Evolutionary conservation across 2,329 filamentous ascomycete genomes (phyloP).

Genomic region (Colletotrichum tamarilloi): DNA sequence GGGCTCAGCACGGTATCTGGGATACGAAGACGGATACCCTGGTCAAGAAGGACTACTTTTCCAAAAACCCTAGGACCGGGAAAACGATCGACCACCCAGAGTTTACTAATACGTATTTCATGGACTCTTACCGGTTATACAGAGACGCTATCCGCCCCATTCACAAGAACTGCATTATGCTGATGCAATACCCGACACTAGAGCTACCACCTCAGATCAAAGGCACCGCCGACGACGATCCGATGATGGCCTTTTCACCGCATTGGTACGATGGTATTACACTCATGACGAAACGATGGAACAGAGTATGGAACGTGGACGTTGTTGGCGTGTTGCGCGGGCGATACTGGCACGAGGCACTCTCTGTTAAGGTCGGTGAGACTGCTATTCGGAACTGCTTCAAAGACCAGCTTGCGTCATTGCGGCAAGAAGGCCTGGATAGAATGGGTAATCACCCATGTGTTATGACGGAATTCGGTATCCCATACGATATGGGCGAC

Average conservation of each 20-base stretch:
- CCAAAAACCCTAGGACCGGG: conserved; percentile 79
- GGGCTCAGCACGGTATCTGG: conserved; percentile 98
- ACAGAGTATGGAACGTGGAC: conserved; percentile 96
- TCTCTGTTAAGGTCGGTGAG: conserved; percentile 93
- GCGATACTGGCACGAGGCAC: conserved; percentile 86
- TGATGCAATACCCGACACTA: conserved; percentile 91
- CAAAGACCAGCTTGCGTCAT: conserved; percentile 84
- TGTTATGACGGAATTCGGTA: conserved; percentile 93
- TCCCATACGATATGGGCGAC: conserved; percentile 98
- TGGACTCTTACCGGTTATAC: conserved; percentile 85
- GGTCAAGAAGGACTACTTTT: conserved; percentile 88
- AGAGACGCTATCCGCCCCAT: conserved; percentile 78
- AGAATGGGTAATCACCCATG: conserved; percentile 90
- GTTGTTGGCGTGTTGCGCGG: conserved; percentile 92
- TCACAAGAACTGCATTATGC: conserved; percentile 85
- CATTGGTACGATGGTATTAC: conserved; percentile 99
- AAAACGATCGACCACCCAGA: conserved; percentile 81
- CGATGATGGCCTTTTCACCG: conserved; percentile 89
- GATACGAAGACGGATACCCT: conserved; percentile 82
- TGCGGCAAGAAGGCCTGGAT: conserved; percentile 88
- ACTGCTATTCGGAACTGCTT: conserved; percentile 95
- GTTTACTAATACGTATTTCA: conserved; percentile 92
- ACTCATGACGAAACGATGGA: conserved; percentile 98
- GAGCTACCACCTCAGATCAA: conserved; percentile 92
- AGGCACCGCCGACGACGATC: conserved; percentile 88